Base-by-base conservation (phyloP, 1,284 basidiomycete genomes). In the Leccinum insigne region DNA sequence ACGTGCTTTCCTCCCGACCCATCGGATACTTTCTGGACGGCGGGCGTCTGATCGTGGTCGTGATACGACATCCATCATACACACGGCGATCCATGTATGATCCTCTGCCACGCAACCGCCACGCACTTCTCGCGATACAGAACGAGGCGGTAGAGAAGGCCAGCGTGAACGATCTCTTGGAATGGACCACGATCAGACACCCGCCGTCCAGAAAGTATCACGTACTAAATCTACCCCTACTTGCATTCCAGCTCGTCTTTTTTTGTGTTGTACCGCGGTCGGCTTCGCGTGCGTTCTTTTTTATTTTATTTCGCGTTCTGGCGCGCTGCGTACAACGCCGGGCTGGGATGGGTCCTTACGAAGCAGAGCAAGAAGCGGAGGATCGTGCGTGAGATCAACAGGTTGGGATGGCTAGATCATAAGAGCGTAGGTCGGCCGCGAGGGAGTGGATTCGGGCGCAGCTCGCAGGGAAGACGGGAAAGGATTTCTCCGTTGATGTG, bases 301-400 rank as follows among this genome's bases (percentile, higher is more conserved):
- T 79, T 95, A 38, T 66, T 90, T 68, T 95, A 94, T 80, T 99
- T 99, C 77, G 88, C 89, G 13, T 95, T 99, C 77, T 99, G 96
- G 96, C 85, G 97, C 11, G 85, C 87, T 8, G 90, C 93, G 11
- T 99, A 99, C 78, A 95, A 99, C 77, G 91, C 86, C 59, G 97
- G 97, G 0, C 86, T 99, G 61, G 97, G 32, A 1, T 98, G 92
- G 89, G 86, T 99, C 8, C 84, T 99, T 63, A 95, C 95, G 21
- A 91, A 93, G 75, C 97, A 99, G 80, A 95, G 93, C 81, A 96
- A 97, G 81, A 89, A 87, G 79, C 92, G 88, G 73, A 98, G 94
- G 92, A 94, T 99, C 70, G 94, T 98, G 58, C 84, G 88, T 38
- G 86, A 91, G 68, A 85, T 98, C 4, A 87, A 93, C 66, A 81